Evolutionary conservation across 169 alveolate species (phyloP), one percentile per base, ranked within the genome.

Genomic region (Eimeria maxima): DNA sequence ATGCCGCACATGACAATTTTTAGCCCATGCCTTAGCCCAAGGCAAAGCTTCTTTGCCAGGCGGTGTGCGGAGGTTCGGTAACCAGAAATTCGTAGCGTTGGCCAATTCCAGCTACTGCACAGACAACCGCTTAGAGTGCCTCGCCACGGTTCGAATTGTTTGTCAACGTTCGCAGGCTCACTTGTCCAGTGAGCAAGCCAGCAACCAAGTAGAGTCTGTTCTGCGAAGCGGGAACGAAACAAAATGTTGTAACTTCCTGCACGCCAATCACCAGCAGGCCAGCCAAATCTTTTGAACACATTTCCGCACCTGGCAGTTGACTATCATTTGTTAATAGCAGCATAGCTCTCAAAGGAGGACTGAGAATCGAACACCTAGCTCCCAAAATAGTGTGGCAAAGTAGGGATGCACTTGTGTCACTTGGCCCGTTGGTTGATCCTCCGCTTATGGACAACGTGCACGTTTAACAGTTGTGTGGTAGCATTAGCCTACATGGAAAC

Each of bases 151-250:
- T 69, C 22, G 80, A 16, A 2, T 33, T 69, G 29, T 8, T 69
- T 4, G 7, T 4, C 50, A 27, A 11, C 50, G 33, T 29, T 29
- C 1, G 50, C 22, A 13, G 4, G 0, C 76, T 47, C 27, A 90
- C 95, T 80, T 90, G 95, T n/a, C 95, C 95, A 38, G 42, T 90
- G 14, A 90, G 67, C 45, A 90, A 71, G 18, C 95, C 95, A 8
- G 95, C 95, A 47, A 74, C 95, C 60, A 90, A 29, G 90, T 73
- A 90, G 29, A 73, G 65, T 67, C 69, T 33, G 65, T 50, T 73
- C 13, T 90, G 91, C 24, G 91, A 11, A 16, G 53, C 67, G 24
- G 67, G 91, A 55, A 83, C 50, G 91, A 83, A 83, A 16, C 91
- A 83, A 29, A 83, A 83, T 24, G 91, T 83, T 57, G 91, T 83